A percentile compares a stretch with the other conserved stretches of the same genome.
Conservation (phyloP, 768 basidiomycete genomes). For the Podaxis carcinomalis region DNA sequence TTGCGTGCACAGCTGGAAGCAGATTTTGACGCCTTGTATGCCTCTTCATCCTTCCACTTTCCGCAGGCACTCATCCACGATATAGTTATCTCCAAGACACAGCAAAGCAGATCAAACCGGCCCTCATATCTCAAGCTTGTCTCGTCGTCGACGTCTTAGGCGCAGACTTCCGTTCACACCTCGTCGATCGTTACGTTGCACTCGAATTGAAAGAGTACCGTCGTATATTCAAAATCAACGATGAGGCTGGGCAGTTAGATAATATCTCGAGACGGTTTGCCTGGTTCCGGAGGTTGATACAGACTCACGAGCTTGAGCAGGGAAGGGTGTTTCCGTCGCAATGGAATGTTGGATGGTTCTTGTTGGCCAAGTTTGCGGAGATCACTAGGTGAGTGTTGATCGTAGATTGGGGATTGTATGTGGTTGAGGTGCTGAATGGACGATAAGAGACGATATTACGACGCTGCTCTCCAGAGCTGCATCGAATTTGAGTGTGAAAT, state of each 20-base stretch:
- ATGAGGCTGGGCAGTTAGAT: slow-evolving; percentile 96
- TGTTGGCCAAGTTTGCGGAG: slow-evolving; percentile 84
- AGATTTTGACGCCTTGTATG: slow-evolving; percentile 92
- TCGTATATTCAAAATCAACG: slow-evolving; percentile 87
- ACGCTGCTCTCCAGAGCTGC: slow-evolving; percentile 77
- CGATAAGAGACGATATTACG: slow-evolving; percentile 74
- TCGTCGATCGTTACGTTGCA: slow-evolving; percentile 86
- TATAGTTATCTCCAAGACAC: slow-evolving; percentile 77
- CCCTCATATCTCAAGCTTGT: slow-evolving; percentile 77
- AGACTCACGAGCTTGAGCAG: slow-evolving; percentile 84
- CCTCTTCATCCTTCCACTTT: slow-evolving; percentile 6
- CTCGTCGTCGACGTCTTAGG: slow-evolving; percentile 88
- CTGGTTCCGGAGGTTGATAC: slow-evolving; percentile 87
- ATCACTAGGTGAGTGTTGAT: slow-evolving; percentile 68
- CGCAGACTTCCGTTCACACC: slow-evolving; percentile 70
- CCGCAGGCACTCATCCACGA: neutral
- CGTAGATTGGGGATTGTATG: neutral
- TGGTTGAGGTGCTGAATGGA: neutral
- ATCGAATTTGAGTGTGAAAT: slow-evolving; percentile 66
- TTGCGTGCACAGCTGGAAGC: slow-evolving; percentile 77
- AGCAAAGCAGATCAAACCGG: slow-evolving; percentile 57
- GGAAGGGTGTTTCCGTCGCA: slow-evolving; percentile 76
- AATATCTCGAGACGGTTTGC: slow-evolving; percentile 91
- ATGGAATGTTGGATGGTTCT: slow-evolving; percentile 83
- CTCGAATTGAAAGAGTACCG: slow-evolving; percentile 94